Base-by-base conservation (phyloP, 345 rosid genomes). In the Passiflora organensis region DNA sequence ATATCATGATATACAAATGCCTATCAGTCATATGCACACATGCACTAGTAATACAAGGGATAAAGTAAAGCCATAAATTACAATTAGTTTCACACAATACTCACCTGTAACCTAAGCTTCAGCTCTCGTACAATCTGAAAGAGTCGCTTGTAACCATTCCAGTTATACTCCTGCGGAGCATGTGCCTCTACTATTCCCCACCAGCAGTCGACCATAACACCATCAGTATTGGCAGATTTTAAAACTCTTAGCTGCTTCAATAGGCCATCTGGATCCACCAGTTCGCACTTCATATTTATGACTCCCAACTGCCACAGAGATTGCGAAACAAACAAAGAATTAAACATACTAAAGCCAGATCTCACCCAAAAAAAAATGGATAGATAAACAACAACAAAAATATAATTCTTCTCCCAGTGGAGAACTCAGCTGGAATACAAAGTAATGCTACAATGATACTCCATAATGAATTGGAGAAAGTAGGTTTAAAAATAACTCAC, bases 151-250 rank as follows among this genome's bases (percentile, higher is more conserved):
- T 94, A 94, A 51, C 97, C 99, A 66, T 59, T 94, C 99, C 99
- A 94, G 59, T 80, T 87, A 77, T 89, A 94, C 58, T 85, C 89
- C 62, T 61, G 90, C 2, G 99, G 97, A 43, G 78, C 72, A 71
- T 83, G 87, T 55, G 89, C 91, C 77, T 94, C 97, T 23, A 85
- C 97, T 70, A 93, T 85, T 59, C 99, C 99, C 99, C 99, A 89
- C 99, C 99, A 94, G 76, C 99, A 94, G 67, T 94, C 89, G 56
- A 87, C 89, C 79, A 77, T 79, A 47, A 89, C 79, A 28, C 99
- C 97, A 72, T 94, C 96, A 23, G 85, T 76, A 59, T 78, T 80
- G 57, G 82, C 64, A 58, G 99, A 80, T 66, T 87, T 86, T 78
- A 94, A 77, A 42, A 72, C 69, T 71, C 84, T 79, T 46, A 93